Conservation (phyloP, 1,284 basidiomycete species). For the Neonothopanus nambi region DNA sequence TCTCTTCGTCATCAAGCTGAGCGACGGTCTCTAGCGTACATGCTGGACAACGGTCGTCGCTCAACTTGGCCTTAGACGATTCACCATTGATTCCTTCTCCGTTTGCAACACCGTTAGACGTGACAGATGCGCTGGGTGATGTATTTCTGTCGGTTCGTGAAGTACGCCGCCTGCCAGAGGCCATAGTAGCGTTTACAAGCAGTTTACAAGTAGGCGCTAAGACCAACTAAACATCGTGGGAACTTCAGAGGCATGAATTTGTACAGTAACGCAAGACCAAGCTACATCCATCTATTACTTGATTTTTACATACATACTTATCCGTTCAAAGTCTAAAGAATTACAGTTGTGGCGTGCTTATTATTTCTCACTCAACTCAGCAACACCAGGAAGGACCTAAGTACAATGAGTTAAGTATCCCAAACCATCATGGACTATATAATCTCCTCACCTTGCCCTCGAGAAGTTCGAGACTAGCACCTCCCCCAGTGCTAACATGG, state of each 20-base stretch:
- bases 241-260: not conserved
- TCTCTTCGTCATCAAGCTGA: constrained; percentile 36
- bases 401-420: not conserved
- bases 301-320: not conserved
- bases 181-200: not conserved
- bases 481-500: constrained; percentile 97
- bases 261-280: not conserved
- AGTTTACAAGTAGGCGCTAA: not conserved
- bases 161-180: constrained; percentile 3
- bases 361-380: constrained; percentile 66
- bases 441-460: constrained; percentile 83
- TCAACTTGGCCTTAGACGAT: constrained; percentile 1
- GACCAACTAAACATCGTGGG: too few species aligned
- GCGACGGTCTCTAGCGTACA: constrained; percentile 33
- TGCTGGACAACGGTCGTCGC: constrained; percentile 36
- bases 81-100: not conserved
- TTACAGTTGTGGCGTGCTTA: not conserved
- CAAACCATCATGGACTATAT: not conserved
- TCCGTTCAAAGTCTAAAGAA: not conserved
- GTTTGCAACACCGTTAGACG: not conserved
- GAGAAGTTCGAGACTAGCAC: constrained; percentile 92
- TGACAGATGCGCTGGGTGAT: not conserved
- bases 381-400: constrained; percentile 82
- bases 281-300: not conserved
- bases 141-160: not conserved